Evolutionary conservation across 192 early-diverging fungal species (phyloP), one percentile per base, ranked within the genome.

Genomic region (Diversispora epigaea): DNA sequence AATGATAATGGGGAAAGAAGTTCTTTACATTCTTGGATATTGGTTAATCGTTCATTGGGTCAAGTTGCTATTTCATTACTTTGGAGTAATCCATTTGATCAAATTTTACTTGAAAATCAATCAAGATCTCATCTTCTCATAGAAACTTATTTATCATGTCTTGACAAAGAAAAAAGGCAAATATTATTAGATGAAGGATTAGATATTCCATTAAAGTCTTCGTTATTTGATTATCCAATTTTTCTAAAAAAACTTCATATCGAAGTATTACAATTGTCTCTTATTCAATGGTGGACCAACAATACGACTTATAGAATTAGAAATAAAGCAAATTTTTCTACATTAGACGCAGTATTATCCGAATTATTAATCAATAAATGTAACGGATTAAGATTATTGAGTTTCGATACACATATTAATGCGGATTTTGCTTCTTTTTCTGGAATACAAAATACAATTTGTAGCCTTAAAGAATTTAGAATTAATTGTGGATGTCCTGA

Each of bases 211-310:
- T 22, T 17, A 11, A 22, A 6, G 1, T 22, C 45, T 5, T n/a
- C 64, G 3, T 67, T 67, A 67, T 67, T 67, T 22, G 64, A 67
- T 67, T 67, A 67, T 67, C 64, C 64, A 9, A n/a, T 44, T 12
- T 67, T 22, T 47, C 25, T 67, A 21, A 67, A 67, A 67, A 44
- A 67, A 67, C 44, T 67, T 46, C 44, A 46, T 21, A 47, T 67
- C 47, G 64, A 44, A 21, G 4, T 14, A 22, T 10, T 67, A 67
- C 64, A 67, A 67, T 0, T 4, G 1, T 44, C 64, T 21, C 25
- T 67, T 19, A 6, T 4, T 46, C 44, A 47, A 49, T 67, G 64
- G 64, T 67, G 64, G 64, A 21, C 25, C 3, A 47, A 67, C 4
- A 47, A 12, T 17, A 47, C 64, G 5, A 44, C 45, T 67, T 67